Evolutionary conservation across 345 rosid genomes (phyloP).

Genomic region (Eutrema japonicum): DNA sequence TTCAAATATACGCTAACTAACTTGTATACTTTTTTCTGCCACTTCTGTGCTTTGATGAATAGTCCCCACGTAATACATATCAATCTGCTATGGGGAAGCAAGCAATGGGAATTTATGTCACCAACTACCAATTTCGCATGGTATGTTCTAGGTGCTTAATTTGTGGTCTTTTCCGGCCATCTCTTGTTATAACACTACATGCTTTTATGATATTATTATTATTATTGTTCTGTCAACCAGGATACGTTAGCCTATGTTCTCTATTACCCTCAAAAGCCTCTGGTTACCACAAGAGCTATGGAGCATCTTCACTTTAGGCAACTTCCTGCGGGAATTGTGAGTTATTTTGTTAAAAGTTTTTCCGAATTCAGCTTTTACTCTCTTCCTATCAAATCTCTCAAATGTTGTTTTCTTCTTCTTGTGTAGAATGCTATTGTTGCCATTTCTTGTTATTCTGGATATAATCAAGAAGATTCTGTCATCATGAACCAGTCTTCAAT

Average conservation of each 20-base stretch:
- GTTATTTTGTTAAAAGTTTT: constrained; percentile 30
- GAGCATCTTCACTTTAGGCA: constrained; percentile 99
- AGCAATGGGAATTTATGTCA: constrained; percentile 99
- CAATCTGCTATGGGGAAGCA: constrained; percentile 99
- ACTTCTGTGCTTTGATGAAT: constrained; percentile 29
- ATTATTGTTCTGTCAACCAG: constrained; percentile 45
- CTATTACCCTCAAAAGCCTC: constrained; percentile 97
- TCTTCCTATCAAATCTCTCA: not conserved
- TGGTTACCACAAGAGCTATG: constrained; percentile 98
- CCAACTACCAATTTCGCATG: constrained; percentile 97
- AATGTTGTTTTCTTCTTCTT: constrained; percentile 19
- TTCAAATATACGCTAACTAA: constrained; percentile 24
- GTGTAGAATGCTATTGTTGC: constrained; percentile 95
- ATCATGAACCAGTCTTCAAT: constrained; percentile 98
- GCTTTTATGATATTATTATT: not conserved
- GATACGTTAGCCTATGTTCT: constrained; percentile 97
- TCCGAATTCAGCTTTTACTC: constrained; percentile 7
- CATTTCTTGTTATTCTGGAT: constrained; percentile 96
- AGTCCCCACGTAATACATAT: constrained; percentile 99
- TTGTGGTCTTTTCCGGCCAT: not conserved
- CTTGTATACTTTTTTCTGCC: not conserved
- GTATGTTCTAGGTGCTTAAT: constrained; percentile 47
- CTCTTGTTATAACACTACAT: constrained; percentile 9
- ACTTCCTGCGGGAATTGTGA: constrained; percentile 99
- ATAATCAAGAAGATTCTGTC: constrained; percentile 99